Evolutionary conservation across 805 yeast genomes (phyloP).

Genomic region (Kazachstania kunashirensis): DNA sequence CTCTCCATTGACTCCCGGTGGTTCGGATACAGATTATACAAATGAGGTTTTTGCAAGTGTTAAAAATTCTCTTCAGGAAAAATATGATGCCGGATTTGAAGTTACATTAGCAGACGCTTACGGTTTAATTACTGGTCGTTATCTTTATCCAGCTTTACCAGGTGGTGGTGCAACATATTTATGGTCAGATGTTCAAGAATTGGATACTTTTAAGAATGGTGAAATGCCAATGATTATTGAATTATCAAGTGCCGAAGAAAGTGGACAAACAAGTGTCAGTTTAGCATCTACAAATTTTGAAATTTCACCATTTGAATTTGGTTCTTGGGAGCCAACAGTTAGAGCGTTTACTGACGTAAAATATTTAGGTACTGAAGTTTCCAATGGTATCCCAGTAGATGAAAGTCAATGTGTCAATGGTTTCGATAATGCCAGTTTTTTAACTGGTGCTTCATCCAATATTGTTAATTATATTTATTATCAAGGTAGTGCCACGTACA

Average conservation of each 20-base stretch:
- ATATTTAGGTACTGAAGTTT: slow-evolving; percentile 59
- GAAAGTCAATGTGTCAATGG: slow-evolving; percentile 49
- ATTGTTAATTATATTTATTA: slow-evolving; percentile 63
- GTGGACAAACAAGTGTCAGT: slow-evolving; percentile 45
- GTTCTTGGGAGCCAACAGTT: slow-evolving; percentile 78
- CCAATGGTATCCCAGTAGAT: slow-evolving; percentile 45
- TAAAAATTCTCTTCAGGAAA: slow-evolving; percentile 40
- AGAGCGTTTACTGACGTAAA: slow-evolving; percentile 53
- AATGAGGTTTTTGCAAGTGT: slow-evolving; percentile 43
- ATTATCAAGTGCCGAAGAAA: slow-evolving; percentile 55
- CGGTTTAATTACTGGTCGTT: slow-evolving; percentile 68
- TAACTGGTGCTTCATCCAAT: slow-evolving; percentile 75
- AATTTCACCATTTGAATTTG: slow-evolving; percentile 59
- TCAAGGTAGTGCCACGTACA: slow-evolving; percentile 37
- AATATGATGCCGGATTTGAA: slow-evolving; percentile 54
- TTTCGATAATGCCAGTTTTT: slow-evolving; percentile 71
- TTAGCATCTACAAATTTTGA: slow-evolving; percentile 61
- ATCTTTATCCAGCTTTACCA: slow-evolving; percentile 52
- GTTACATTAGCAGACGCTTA: slow-evolving; percentile 64
- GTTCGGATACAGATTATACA: slow-evolving; percentile 44
- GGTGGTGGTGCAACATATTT: slow-evolving; percentile 56
- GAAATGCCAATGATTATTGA: slow-evolving; percentile 66
- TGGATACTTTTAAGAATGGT: slow-evolving; percentile 49
- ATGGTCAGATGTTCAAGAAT: slow-evolving; percentile 47
- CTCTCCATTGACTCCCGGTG: slow-evolving; percentile 53